These are phyloP conservation scores for Raphidocelis subcapitata DNA, from an alignment of 139 green algal genomes.

Conservation along the genomic window DNA sequence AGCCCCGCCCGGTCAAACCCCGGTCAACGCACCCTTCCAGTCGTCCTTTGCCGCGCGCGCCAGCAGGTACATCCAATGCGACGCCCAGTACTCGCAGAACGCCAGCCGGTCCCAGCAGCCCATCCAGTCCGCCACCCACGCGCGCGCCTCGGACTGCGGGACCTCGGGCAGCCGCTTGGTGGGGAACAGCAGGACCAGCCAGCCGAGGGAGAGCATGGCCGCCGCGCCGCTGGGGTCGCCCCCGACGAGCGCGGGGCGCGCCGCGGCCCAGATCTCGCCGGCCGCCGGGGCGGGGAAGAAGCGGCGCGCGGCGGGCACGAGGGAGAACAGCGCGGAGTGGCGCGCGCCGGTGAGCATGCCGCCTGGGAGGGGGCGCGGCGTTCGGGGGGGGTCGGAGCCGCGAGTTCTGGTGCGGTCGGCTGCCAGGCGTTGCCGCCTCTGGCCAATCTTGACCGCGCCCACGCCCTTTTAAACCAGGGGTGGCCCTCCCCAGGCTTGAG, in stretches of 20 bases:
- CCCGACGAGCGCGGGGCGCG: slow-evolving; percentile 23
- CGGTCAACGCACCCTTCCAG: slow-evolving; percentile 43
- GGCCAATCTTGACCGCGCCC: no score
- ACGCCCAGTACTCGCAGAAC: slow-evolving; percentile 57
- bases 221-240: slow-evolving; percentile 6
- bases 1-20: no score
- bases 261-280: slow-evolving; percentile 44
- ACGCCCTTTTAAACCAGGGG: no score
- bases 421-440: no score
- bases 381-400: not conserved
- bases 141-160: slow-evolving; percentile 28
- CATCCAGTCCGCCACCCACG: slow-evolving; percentile 60
- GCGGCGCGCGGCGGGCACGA: slow-evolving; percentile 40
- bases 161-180: slow-evolving; percentile 44
- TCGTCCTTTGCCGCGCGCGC: slow-evolving; percentile 74
- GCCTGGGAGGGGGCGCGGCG: slow-evolving; percentile 27
- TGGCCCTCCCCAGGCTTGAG: no score
- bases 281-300: slow-evolving; percentile 44
- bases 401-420: no score
- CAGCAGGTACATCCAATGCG: slow-evolving; percentile 63
- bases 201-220: slow-evolving; percentile 49
- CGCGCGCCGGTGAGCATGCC: slow-evolving; percentile 35
- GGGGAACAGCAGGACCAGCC: slow-evolving; percentile 67
- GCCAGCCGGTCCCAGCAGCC: slow-evolving; percentile 42
- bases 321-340: slow-evolving; percentile 28